These are phyloP conservation scores for Arthroderma sp. DNA, from an alignment of 2,329 filamentous ascomycete species.

Conservation along the genomic window DNA sequence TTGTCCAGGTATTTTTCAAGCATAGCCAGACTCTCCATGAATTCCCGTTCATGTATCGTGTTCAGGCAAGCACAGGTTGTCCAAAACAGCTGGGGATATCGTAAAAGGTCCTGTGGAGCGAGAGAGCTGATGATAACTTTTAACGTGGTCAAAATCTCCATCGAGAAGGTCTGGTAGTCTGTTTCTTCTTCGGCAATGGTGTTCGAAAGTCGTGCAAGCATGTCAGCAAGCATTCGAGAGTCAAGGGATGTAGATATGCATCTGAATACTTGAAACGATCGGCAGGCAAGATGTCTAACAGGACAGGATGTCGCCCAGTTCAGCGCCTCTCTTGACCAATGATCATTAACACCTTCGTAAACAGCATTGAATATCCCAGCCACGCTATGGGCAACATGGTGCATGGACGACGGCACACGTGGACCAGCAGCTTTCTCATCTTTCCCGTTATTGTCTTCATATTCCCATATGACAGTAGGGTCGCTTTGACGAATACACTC, in stretches of 20 bases:
- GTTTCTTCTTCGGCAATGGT: constrained; percentile 91
- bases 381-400: constrained; percentile 66
- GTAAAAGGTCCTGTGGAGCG: constrained; percentile 62
- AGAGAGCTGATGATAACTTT: constrained; percentile 83
- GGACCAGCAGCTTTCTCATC: constrained; percentile 58
- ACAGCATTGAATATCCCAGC: constrained; percentile 73
- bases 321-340: constrained; percentile 81
- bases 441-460: constrained; percentile 80
- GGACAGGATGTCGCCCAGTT: constrained; percentile 96
- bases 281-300: constrained; percentile 84
- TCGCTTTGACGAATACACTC: constrained; percentile 79
- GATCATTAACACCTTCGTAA: constrained; percentile 75
- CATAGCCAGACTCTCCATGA: constrained; percentile 83
- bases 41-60: constrained; percentile 92
- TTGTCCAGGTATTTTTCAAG: constrained; percentile 75
- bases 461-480: constrained; percentile 76
- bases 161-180: constrained; percentile 92
- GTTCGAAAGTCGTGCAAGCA: constrained; percentile 88
- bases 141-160: constrained; percentile 92
- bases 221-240: constrained; percentile 88
- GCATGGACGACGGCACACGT: constrained; percentile 80
- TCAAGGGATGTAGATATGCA: constrained; percentile 86
- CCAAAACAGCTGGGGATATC: constrained; percentile 97
- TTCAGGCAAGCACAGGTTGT: constrained; percentile 92
- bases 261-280: constrained; percentile 93